Base-by-base conservation (phyloP, 2,329 filamentous ascomycete species). In the Alternaria longipes region DNA sequence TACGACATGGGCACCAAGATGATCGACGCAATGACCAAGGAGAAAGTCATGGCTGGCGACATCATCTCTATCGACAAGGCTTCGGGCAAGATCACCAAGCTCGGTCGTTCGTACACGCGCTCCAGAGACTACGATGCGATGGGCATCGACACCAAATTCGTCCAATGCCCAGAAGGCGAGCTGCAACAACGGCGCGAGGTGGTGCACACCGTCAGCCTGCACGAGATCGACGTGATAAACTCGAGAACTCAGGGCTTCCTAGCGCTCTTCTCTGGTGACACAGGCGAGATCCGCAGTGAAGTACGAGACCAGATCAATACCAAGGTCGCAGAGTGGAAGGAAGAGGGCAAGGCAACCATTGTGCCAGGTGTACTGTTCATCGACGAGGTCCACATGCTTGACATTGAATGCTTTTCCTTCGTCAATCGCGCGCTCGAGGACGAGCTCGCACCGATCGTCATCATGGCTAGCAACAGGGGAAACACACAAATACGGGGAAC, bases 1-100 rank as follows among this genome's bases (percentile, higher is more conserved):
- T 99, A 98, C 83, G 95, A 99, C 75, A 97, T 99, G 94, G 95
- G 95, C 67, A 94, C 91, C 69, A 98, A 98, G 83, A 98, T 99
- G 95, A 99, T 99, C 69, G 95, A 99, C 78, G 93, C 93, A 67
- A 97, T 99, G 93, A 97, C 94, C 69, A 98, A 98, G 82, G 95
- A 99, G 84, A 94, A 96, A 74, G 93, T 99, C 67, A 97, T 98
- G 90, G 95, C 95, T 5, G 95, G 95, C 72, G 95, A 99, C 78
- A 95, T 99, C 69, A 96, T 99, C 74, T 97, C 92, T 59, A 98
- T 99, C 72, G 95, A 99, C 84, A 99, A 99, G 83, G 94, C 94
- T 0, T 97, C 93, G 2, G 95, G 95, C 68, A 97, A 97, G 81
- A 98, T 99, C 78, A 97, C 93, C 56, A 99, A 98, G 82, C 87